Conservation (phyloP, 805 yeast species). For the Starmerella geochares region DNA sequence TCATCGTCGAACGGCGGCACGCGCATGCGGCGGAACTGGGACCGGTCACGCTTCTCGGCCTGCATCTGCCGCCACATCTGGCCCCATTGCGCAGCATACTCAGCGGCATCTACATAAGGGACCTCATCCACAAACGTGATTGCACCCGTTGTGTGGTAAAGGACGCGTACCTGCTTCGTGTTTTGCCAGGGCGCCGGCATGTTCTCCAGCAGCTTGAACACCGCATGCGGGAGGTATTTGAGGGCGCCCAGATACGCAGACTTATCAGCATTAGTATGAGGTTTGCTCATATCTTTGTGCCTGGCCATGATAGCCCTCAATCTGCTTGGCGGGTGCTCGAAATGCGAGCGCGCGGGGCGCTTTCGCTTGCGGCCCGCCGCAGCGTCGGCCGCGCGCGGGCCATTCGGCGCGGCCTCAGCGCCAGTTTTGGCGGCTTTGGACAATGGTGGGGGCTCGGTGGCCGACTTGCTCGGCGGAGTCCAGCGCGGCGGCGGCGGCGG, state of each 20-base stretch:
- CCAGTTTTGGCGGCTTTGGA: not conserved
- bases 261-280: constrained; percentile 47
- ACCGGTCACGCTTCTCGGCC: constrained; percentile 81
- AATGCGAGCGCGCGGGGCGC: not conserved
- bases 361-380: not conserved
- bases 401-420: not conserved
- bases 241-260: constrained; percentile 81
- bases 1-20: constrained; percentile 97
- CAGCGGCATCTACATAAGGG: constrained; percentile 86
- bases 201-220: constrained; percentile 75
- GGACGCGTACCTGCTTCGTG: constrained; percentile 69
- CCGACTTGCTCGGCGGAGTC: constrained; percentile 6
- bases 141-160: constrained; percentile 88
- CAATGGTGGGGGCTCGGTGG: constrained; percentile 1
- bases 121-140: constrained; percentile 87
- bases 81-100: constrained; percentile 92
- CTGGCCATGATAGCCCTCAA: constrained; percentile 7
- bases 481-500: constrained; percentile 13
- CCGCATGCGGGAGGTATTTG: constrained; percentile 92
- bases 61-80: constrained; percentile 88
- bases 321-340: constrained; percentile 1
- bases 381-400: not conserved
- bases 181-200: constrained; percentile 99
- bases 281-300: constrained; percentile 10
- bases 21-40: constrained; percentile 80